Conservation (phyloP, 371 early-diverging fungal species). For the Actinomortierella ambigua region DNA sequence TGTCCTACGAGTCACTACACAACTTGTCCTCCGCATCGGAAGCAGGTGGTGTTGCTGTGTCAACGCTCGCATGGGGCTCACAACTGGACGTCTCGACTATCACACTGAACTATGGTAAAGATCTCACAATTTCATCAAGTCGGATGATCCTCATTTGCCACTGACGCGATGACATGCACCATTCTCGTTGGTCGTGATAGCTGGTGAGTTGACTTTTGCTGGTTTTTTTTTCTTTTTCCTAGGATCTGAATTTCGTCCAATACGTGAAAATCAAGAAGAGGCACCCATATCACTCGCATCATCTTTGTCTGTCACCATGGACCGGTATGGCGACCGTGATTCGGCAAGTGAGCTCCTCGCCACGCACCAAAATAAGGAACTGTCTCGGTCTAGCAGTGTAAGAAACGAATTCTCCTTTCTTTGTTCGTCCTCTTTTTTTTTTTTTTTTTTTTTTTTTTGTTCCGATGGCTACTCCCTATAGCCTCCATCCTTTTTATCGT, state of each 20-base stretch:
- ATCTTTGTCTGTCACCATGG: slow-evolving; percentile 29
- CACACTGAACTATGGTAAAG: slow-evolving; percentile 34
- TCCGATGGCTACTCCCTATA: too few species aligned
- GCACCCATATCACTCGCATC: slow-evolving; percentile 9
- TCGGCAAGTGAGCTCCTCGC: slow-evolving; percentile 27
- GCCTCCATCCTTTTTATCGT: too few species aligned
- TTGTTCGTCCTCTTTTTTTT: neutral
- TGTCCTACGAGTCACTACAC: slow-evolving; percentile 30
- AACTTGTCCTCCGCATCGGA: slow-evolving; percentile 16
- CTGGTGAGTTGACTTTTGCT: too few species aligned
- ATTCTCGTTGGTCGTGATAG: too few species aligned
- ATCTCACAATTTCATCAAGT: too few species aligned
- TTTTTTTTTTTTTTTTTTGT: too few species aligned
- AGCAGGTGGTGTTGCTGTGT: slow-evolving; percentile 13
- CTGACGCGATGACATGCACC: too few species aligned
- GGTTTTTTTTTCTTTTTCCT: too few species aligned
- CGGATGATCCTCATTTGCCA: too few species aligned
- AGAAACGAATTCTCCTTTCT: neutral
- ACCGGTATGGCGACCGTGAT: slow-evolving; percentile 37
- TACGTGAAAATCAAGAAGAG: too few species aligned
- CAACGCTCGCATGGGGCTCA: slow-evolving; percentile 35
- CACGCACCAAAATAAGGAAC: slow-evolving; percentile 14
- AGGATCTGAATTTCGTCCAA: too few species aligned
- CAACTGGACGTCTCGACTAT: slow-evolving; percentile 37
- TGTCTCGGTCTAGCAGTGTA: slow-evolving; percentile 11